phyloP scores from a whole-genome alignment of 2,329 filamentous ascomycete species.

The Fusarium sp. region DNA sequence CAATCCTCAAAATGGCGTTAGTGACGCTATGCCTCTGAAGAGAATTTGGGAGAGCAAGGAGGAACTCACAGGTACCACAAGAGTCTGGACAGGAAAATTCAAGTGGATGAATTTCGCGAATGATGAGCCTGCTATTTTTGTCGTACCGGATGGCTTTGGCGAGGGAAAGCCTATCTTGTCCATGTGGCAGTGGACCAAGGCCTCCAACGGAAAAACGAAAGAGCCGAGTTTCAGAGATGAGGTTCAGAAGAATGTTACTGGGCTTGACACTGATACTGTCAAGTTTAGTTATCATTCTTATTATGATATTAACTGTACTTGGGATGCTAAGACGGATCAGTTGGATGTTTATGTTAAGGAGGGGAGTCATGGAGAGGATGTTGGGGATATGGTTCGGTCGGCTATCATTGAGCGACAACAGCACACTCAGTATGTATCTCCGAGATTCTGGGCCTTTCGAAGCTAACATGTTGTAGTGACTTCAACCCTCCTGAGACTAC shows the following conservation, averaged over 20 bases:
- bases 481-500: neutral
- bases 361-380: neutral
- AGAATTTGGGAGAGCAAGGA: slow-evolving; percentile 26
- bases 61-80: neutral
- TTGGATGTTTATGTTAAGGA: slow-evolving; percentile 13
- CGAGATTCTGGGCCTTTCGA: rapidly evolving
- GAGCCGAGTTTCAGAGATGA: slow-evolving; percentile 4
- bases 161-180: slow-evolving; percentile 35
- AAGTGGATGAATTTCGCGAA: slow-evolving; percentile 20
- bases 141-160: slow-evolving; percentile 34
- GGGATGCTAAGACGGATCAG: slow-evolving; percentile 4
- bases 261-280: neutral
- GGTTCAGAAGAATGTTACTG: neutral
- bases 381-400: slow-evolving; percentile 10
- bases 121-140: slow-evolving; percentile 35
- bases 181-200: slow-evolving; percentile 32
- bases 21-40: neutral
- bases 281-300: slow-evolving; percentile 25
- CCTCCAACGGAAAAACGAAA: slow-evolving; percentile 6
- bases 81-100: slow-evolving; percentile 41
- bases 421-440: slow-evolving; percentile 19
- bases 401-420: slow-evolving; percentile 12
- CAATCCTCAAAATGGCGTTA: slow-evolving; percentile 1
- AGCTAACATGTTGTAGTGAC: neutral
- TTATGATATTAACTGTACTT: slow-evolving; percentile 20